These are phyloP conservation scores for Albizia julibrissin DNA, from an alignment of 306 rosid species.

Conservation along the genomic window DNA sequence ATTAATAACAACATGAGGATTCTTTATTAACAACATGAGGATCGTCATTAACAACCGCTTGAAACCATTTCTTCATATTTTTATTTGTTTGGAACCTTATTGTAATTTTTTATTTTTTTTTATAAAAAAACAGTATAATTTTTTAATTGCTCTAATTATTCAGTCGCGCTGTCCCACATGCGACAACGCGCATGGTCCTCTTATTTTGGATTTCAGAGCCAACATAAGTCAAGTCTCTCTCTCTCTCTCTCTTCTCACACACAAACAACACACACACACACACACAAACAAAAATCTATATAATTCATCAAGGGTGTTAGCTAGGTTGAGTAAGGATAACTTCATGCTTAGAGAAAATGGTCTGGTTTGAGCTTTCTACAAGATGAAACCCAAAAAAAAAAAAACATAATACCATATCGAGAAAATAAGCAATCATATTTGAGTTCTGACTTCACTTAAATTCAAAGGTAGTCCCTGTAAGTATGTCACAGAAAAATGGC, in stretches of 20 bases:
- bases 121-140: not conserved
- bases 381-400: too few species aligned
- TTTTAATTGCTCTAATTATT: slow-evolving; percentile 21
- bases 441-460: not conserved
- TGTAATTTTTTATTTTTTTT: too few species aligned
- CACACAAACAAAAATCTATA: too few species aligned
- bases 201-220: slow-evolving; percentile 1
- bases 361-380: not conserved
- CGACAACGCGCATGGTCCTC: slow-evolving; percentile 34
- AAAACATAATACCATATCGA: not conserved
- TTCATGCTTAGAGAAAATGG: not conserved
- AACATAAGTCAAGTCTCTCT: not conserved
- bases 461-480: not conserved
- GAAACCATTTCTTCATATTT: too few species aligned
- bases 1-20: too few species aligned
- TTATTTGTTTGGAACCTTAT: too few species aligned
- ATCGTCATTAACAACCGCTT: too few species aligned
- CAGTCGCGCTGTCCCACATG: slow-evolving; percentile 12
- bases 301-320: not conserved
- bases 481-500: not conserved
- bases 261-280: not conserved
- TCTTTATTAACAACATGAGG: too few species aligned
- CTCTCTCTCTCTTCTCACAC: too few species aligned
- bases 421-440: not conserved
- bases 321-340: not conserved